Conservation (phyloP, 2,329 filamentous ascomycete genomes). For the Dryadomyces quercus-mongolicae region DNA sequence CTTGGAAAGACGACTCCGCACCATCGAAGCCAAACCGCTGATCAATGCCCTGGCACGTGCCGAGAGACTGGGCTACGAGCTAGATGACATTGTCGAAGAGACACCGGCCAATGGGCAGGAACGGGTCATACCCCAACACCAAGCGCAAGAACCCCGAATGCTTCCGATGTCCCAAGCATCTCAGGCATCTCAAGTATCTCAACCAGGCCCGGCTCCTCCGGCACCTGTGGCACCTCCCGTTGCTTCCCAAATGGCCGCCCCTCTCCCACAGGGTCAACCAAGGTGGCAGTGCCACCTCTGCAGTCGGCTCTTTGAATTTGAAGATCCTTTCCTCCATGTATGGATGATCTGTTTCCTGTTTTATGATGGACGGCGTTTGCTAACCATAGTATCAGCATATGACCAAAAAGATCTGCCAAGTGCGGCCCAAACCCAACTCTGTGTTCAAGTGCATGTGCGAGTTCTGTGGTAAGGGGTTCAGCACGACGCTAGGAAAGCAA, state of each 20-base stretch:
- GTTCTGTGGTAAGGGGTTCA: slow-evolving; percentile 34
- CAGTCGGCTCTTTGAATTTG: slow-evolving; percentile 22
- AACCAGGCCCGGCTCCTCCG: background rate
- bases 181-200: background rate
- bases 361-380: background rate
- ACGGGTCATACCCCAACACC: slow-evolving; percentile 20
- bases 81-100: slow-evolving; percentile 35
- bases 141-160: background rate
- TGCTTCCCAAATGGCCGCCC: background rate
- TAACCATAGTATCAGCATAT: slow-evolving; percentile 23
- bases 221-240: no score
- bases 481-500: slow-evolving; percentile 24
- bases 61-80: slow-evolving; percentile 44
- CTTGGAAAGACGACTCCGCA: slow-evolving; percentile 37
- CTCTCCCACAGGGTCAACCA: background rate
- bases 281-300: slow-evolving; percentile 17
- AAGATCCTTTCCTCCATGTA: slow-evolving; percentile 20
- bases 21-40: slow-evolving; percentile 40
- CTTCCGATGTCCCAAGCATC: background rate
- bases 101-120: slow-evolving; percentile 23
- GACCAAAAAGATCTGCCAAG: slow-evolving; percentile 21
- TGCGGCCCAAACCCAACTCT: slow-evolving; percentile 11
- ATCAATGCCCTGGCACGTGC: slow-evolving; percentile 45
- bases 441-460: slow-evolving; percentile 28
- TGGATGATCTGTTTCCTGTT: slow-evolving; percentile 6